Conservation (phyloP, 805 yeast genomes). For the Candida rishiriensis region DNA sequence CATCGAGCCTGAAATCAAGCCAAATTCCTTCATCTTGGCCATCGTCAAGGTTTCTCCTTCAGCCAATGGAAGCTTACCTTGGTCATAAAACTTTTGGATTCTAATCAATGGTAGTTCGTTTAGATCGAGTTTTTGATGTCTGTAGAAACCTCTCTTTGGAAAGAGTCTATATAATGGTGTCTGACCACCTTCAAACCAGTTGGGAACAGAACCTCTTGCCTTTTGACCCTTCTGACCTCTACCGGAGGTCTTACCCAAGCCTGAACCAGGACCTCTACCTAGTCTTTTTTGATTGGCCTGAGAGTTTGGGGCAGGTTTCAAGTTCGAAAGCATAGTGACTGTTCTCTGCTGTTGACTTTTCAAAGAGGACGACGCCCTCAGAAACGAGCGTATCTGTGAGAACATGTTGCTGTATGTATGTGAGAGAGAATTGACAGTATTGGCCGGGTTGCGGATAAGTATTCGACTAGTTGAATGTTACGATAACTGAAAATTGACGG, state of each 20-base stretch:
- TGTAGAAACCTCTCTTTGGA: slow-evolving; percentile 85
- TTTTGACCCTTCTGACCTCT: slow-evolving; percentile 99
- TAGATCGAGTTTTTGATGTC: slow-evolving; percentile 51
- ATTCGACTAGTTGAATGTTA: too few species aligned
- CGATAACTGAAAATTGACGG: too few species aligned
- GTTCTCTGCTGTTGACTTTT: slow-evolving; percentile 17
- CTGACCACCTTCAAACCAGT: slow-evolving; percentile 99
- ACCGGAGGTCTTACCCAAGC: slow-evolving; percentile 91
- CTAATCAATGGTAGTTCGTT: slow-evolving; percentile 61
- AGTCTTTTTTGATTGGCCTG: slow-evolving; percentile 62
- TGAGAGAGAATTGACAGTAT: too few species aligned
- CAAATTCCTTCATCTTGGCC: slow-evolving; percentile 68
- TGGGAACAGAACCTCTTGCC: slow-evolving; percentile 85
- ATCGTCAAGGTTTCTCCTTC: slow-evolving; percentile 68
- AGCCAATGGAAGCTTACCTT: slow-evolving; percentile 55
- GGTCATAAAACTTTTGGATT: slow-evolving; percentile 66
- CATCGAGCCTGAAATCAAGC: slow-evolving; percentile 66
- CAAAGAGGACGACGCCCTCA: not conserved
- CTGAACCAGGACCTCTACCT: slow-evolving; percentile 96
- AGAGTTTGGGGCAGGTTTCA: slow-evolving; percentile 60
- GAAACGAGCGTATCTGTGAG: not conserved
- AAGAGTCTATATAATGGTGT: slow-evolving; percentile 82
- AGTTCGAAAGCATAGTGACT: slow-evolving; percentile 45
- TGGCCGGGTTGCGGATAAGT: too few species aligned
- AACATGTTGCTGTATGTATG: not conserved